Percentiles rank a stretch among this genome's conserved stretches.
Evolutionary conservation across 129 eudicot species (phyloP).

Genomic region (Arctium minus): DNA sequence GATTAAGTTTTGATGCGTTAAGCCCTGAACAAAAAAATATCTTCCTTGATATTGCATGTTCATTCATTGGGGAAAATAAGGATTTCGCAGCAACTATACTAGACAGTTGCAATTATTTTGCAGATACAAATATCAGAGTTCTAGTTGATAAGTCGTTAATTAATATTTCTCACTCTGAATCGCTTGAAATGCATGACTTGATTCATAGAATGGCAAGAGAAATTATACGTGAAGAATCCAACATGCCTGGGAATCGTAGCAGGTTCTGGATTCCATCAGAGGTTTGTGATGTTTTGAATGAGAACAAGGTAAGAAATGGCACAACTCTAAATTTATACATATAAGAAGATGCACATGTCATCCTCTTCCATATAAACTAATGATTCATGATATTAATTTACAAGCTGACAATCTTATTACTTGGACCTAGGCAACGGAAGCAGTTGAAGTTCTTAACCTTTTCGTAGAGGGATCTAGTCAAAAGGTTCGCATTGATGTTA

Average conservation of each 20-base stretch:
- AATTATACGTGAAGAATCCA: not conserved
- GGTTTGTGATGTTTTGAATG: not conserved
- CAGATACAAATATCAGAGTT: not conserved
- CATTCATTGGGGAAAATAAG: not conserved
- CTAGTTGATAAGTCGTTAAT: constrained; percentile 15
- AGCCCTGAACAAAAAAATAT: not conserved
- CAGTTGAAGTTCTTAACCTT: constrained; percentile 3
- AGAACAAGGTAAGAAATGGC: not conserved
- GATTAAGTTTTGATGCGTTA: constrained; percentile 14
- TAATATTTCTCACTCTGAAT: not conserved
- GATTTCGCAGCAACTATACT: not conserved
- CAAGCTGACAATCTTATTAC: not conserved
- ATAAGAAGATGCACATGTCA: not conserved
- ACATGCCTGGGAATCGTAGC: not conserved
- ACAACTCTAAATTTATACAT: not conserved
- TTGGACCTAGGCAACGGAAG: not conserved
- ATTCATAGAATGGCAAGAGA: constrained; percentile 16
- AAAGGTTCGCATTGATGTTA: not conserved
- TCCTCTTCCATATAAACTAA: not conserved
- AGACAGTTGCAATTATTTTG: not conserved
- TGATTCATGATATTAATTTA: not conserved
- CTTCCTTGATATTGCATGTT: constrained; percentile 27
- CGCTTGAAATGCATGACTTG: constrained; percentile 7
- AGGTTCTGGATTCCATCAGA: constrained; percentile 2
- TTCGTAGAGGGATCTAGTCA: not conserved